Base-by-base conservation (phyloP, 2,329 filamentous ascomycete species). In the Xylaria sp. region DNA sequence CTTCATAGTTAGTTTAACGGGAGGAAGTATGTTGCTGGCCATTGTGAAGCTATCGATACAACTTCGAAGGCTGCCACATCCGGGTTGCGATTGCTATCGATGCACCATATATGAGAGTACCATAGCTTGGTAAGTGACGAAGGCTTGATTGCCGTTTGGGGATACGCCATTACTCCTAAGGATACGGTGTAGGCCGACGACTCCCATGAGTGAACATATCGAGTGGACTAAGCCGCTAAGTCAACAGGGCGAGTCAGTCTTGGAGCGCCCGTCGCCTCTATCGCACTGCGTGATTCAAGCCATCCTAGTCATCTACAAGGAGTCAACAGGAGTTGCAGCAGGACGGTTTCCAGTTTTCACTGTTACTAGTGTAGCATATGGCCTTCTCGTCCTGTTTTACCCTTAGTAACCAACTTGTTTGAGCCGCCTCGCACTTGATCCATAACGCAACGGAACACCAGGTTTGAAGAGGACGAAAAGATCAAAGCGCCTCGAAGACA, bases 211-310 rank as follows among this genome's bases (percentile, higher is more conserved):
- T 44, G 55, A 23, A 60, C 28, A 23, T 50, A 41, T 34, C 34
- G 32, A 41, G 58, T 55, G 28, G 60, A 28, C 48, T 28, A 18
- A 59, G 25, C 56, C 28, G 28, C 28, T 13, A 54, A 55, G 44
- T 54, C 39, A 28, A 56, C 18, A 15, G 18, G 13, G 20, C 46
- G 67, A 66, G 59, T 69, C 58, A 63, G 54, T 59, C 39, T 50
- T 34, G 39, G 54, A 58, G 32, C 15, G 55, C 13, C 34, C n/a
- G 44, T 52, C 8, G 10, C 28, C 46, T 39, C 34, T 51, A 60
- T 46, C 37, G 39, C 48, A 50, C 28, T 52, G 25, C 51, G 18
- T 13, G 20, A 54, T 59, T 41, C 46, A 58, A 50, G 54, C 20
- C 41, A 37, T 63, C 58, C 39, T 48, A 55, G n/a, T 32, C 51